phyloP scores from a whole-genome alignment of 352 stramenopile species.

The Pythium dissimile region DNA sequence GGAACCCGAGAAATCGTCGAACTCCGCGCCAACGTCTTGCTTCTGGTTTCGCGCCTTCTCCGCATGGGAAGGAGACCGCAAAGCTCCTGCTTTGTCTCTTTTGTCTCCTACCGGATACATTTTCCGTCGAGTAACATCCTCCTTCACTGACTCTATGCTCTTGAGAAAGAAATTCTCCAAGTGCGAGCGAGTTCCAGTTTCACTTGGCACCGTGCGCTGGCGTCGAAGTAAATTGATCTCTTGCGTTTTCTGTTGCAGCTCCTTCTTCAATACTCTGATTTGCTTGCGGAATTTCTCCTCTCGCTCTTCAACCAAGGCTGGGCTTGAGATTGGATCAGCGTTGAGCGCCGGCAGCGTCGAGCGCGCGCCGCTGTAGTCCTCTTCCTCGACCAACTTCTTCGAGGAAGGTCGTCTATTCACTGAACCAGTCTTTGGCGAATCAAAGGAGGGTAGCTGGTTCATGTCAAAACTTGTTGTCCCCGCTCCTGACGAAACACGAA shows the following conservation, averaged over 20 bases:
- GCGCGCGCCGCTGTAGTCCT: background rate
- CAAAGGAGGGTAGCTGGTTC: constrained; percentile 39
- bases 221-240: constrained; percentile 40
- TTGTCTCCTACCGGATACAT: constrained; percentile 23
- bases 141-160: constrained; percentile 82
- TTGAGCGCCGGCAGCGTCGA: constrained; percentile 3
- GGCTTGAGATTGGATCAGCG: background rate
- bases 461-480: constrained; percentile 23
- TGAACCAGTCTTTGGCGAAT: constrained; percentile 18
- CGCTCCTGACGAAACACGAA: constrained; percentile 34
- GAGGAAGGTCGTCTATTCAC: background rate
- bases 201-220: constrained; percentile 31
- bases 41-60: constrained; percentile 30
- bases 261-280: constrained; percentile 58
- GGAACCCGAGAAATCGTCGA: constrained; percentile 64
- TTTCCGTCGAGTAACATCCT: constrained; percentile 51
- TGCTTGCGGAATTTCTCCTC: constrained; percentile 73
- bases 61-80: constrained; percentile 13
- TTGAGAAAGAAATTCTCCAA: constrained; percentile 79
- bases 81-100: constrained; percentile 2
- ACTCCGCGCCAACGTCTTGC: constrained; percentile 34
- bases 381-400: constrained; percentile 3
- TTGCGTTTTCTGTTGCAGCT: constrained; percentile 61
- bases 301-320: constrained; percentile 40
- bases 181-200: constrained; percentile 34